Evolutionary conservation across 192 early-diverging fungal species (phyloP), one percentile per base, ranked within the genome.

Genomic region (Linnemannia hyalina): DNA sequence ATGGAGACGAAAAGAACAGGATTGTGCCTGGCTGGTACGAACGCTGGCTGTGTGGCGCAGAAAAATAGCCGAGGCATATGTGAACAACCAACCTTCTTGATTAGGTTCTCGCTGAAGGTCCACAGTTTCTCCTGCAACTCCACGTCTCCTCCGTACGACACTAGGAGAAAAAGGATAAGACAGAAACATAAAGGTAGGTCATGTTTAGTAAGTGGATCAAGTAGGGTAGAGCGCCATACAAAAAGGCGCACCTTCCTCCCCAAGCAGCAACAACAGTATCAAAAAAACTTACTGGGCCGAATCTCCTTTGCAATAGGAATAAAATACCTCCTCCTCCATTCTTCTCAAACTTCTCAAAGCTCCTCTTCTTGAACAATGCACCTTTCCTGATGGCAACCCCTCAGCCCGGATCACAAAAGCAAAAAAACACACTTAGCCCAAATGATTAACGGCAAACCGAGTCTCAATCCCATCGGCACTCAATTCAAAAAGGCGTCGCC

Each of bases 391-490:
- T 40, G 38, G 10, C 10, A 44, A 44, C 44, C 44, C 11, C 44
- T 10, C 7, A 11, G 44, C 44, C 44, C 44, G n/a, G n/a, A n/a
- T n/a, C n/a, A n/a, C n/a, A n/a, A 44, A 1, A 3, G 7, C 44
- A 44, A 44, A 44, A 0, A 44, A 13, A 44, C 3, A 44, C 44
- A 13, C 60, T 47, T 81, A 87, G 41, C 83, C 90, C 74, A 91
- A 83, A 44, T 92, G 83, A 38, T 92, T 92, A 7, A 80, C 80
- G 8, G 78, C 88, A 57, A 92, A 90, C 74, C 89, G 88, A 0
- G 44, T 70, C 69, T 88, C 87, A 63, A 88, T 88, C n/a, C 85
- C 88, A 72, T 88, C 80, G 13, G 71, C 78, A 46, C 74, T 83
- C 70, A 88, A 57, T 42, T 52, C 41, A 23, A 47, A 88, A 88